These are phyloP conservation scores for Daldinia bambusicola DNA, from an alignment of 495 filamentous ascomycete genomes.

Conservation along the genomic window DNA sequence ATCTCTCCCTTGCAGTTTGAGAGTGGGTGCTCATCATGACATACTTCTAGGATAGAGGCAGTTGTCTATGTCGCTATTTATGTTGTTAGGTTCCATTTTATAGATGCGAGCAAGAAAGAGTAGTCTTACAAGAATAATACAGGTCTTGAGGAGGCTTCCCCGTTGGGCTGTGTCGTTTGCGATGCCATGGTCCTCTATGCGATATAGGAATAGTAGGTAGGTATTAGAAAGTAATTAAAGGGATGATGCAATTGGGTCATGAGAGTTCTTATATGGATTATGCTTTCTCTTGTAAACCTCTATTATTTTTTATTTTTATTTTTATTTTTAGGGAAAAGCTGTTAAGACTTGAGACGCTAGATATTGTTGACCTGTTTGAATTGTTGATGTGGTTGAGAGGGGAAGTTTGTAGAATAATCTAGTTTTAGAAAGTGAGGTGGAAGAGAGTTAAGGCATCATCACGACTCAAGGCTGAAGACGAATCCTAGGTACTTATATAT, in stretches of 20 bases:
- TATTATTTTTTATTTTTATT: too few species aligned
- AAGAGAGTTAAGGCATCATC: constrained; percentile 8
- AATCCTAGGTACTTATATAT: constrained; percentile 9
- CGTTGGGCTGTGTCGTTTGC: constrained; percentile 35
- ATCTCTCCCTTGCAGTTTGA: not conserved
- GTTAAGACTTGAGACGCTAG: not conserved
- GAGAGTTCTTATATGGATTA: too few species aligned
- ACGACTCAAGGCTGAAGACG: constrained; percentile 4
- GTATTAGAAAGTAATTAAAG: too few species aligned
- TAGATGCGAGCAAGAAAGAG: not conserved
- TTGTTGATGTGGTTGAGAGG: constrained; percentile 13
- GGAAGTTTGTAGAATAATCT: constrained; percentile 24
- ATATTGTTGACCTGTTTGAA: constrained; percentile 9
- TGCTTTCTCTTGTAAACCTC: too few species aligned
- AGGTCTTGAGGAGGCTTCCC: constrained; percentile 38
- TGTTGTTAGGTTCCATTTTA: constrained; percentile 8
- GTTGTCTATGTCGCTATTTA: constrained; percentile 89
- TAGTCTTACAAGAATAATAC: constrained; percentile 61
- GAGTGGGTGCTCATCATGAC: constrained; percentile 31
- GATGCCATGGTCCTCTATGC: constrained; percentile 32
- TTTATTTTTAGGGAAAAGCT: not conserved
- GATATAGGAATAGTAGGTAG: too few species aligned
- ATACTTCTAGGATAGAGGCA: constrained; percentile 78
- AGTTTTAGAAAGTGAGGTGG: not conserved
- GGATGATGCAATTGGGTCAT: too few species aligned